These are phyloP conservation scores for Rhodosporidiobolus sp. DNA, from an alignment of 768 basidiomycete genomes.

Conservation along the genomic window DNA sequence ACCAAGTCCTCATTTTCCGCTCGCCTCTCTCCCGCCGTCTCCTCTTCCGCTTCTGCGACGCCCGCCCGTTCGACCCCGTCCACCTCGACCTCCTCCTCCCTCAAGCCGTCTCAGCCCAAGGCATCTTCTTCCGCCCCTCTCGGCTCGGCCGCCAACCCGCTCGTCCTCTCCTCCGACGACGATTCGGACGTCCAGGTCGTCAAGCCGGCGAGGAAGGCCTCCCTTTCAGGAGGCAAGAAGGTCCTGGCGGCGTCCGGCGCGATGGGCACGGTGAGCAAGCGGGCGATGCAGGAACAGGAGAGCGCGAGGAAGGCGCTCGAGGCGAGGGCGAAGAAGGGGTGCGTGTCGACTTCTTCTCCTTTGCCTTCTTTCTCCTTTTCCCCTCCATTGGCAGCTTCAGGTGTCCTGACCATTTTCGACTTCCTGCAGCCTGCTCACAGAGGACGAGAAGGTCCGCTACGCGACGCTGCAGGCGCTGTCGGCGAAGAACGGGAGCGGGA, in stretches of 20 bases:
- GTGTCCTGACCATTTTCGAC: background rate
- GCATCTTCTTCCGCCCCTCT: background rate
- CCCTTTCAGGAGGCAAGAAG: background rate
- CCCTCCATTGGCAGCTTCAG: background rate
- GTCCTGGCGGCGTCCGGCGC: background rate
- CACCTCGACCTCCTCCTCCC: background rate
- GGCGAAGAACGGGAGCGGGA: background rate
- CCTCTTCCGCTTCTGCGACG: background rate
- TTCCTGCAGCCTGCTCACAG: slow-evolving; percentile 30
- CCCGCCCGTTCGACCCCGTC: background rate
- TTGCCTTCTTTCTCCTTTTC: background rate
- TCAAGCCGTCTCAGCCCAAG: no score
- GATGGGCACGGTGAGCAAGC: slow-evolving; percentile 13
- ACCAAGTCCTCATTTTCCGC: no score
- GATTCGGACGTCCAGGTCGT: slow-evolving; percentile 30
- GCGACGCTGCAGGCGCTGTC: slow-evolving; percentile 38
- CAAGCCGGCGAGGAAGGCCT: slow-evolving; percentile 1
- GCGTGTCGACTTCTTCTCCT: background rate
- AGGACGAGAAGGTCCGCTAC: slow-evolving; percentile 39
- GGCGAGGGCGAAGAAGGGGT: slow-evolving; percentile 41
- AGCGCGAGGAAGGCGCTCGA: slow-evolving; percentile 33
- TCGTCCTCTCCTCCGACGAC: slow-evolving; percentile 15
- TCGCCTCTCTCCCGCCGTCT: background rate
- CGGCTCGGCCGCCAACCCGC: slow-evolving; percentile 10
- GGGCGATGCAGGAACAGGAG: slow-evolving; percentile 33